Evolutionary conservation across 2,329 filamentous ascomycete species (phyloP), one percentile per base, ranked within the genome.

Genomic region (Phyllosticta citriasiana): DNA sequence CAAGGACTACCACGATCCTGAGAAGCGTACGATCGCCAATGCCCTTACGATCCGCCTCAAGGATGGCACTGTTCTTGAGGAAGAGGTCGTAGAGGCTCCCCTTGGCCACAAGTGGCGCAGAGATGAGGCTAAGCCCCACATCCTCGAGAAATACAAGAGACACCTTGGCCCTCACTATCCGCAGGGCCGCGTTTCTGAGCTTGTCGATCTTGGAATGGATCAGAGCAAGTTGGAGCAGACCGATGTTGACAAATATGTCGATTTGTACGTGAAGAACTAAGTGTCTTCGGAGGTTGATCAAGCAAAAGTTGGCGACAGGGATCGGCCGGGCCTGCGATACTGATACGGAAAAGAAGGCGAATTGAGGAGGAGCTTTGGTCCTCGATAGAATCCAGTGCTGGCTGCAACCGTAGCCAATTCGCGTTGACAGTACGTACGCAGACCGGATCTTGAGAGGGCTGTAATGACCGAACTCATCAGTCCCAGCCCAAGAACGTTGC

Each of bases 121-220:
- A 70, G 92, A 97, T 70, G 94, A 99, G 83, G 94, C 94, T 69
- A 97, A 97, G 84, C 94, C 94, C 63, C 89, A 96, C 77, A 97
- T 99, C 68, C 79, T 97, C 69, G 86, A 85, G 76, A 99, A 99
- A 83, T 99, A 91, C 81, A 88, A 92, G 86, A 87, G 89, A 74
- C 94, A 99, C 78, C 80, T 97, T 57, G 84, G 83, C 69, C 89
- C 88, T 59, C 93, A 97, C 80, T 95, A 88, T 76, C 80, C 84
- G 64, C 82, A 89, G 73, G 80, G 82, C 56, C 86, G 87, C 72
- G 90, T 97, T 57, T 84, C 93, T 78, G 82, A 94, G 79, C 82
- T 99, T 60, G 82, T 97, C 57, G 82, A 90, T 66, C 79, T 97
- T 58, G 88, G 89, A 68, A 84, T 87, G 76, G 85, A 96, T 74